Percentiles rank a stretch among this genome's conserved stretches.
Conservation (phyloP, 441 rosid genomes). For the Brassica hybrid region DNA sequence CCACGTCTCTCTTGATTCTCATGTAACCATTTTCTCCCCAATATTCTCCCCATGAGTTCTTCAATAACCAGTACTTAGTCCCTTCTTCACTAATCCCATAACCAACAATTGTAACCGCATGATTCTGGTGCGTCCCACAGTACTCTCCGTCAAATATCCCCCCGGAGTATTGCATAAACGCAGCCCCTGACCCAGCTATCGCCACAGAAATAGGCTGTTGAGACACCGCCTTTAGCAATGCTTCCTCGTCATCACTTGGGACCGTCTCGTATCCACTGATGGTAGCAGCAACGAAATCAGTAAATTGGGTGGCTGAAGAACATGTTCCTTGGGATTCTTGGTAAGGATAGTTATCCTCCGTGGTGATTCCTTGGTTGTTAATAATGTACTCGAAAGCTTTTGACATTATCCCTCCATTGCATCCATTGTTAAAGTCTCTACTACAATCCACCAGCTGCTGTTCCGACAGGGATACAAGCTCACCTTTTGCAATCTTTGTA, state of each 20-base stretch:
- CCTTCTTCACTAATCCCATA: neutral
- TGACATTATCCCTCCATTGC: neutral
- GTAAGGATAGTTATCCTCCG: neutral
- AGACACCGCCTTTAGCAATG: conserved; percentile 44
- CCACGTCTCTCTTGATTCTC: conserved; percentile 43
- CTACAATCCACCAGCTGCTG: conserved; percentile 5
- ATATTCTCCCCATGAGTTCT: conserved; percentile 50
- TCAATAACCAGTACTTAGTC: conserved; percentile 49
- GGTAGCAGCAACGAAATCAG: conserved; percentile 3
- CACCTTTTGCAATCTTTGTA: neutral
- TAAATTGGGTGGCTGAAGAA: neutral
- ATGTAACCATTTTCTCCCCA: conserved; percentile 41
- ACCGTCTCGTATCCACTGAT: conserved; percentile 49
- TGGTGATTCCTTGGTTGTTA: neutral
- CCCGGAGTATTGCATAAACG: neutral
- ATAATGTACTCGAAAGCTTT: neutral
- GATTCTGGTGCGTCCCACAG: neutral
- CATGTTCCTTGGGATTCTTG: conserved; percentile 38
- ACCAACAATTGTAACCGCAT: conserved; percentile 2
- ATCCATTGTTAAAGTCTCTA: neutral
- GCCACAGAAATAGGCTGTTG: conserved; percentile 53
- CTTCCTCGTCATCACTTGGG: conserved; percentile 41
- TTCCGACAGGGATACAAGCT: neutral
- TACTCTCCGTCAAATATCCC: neutral
- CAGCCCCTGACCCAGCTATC: conserved; percentile 36